Conservation (phyloP, 169 alveolate species). For the Cryptosporidium canis region DNA sequence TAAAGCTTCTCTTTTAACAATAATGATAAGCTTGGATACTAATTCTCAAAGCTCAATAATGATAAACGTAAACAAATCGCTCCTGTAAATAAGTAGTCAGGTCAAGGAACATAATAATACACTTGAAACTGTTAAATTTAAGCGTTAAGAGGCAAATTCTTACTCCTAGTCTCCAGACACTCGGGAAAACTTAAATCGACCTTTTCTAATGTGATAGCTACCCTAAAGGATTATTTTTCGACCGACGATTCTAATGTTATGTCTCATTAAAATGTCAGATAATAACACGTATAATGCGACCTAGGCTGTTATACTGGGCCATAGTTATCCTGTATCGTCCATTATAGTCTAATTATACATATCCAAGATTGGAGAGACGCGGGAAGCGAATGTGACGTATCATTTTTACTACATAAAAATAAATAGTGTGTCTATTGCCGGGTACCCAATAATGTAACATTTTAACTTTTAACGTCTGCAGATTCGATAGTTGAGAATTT, state of each 20-base stretch:
- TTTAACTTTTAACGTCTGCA: not conserved
- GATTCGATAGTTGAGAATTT: not conserved
- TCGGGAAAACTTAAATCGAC: not conserved
- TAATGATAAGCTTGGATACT: not conserved
- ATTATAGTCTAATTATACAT: conserved; percentile 67
- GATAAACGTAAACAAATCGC: not conserved
- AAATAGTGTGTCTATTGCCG: not conserved
- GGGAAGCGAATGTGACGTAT: conserved; percentile 29
- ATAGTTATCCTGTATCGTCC: conserved; percentile 71
- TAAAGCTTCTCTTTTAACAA: not conserved
- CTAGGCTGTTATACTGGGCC: conserved; percentile 65
- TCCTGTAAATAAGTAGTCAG: not conserved
- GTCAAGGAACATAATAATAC: conserved; percentile 54
- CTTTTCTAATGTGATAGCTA: not conserved
- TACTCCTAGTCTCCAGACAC: conserved; percentile 14
- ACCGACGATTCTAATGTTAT: conserved; percentile 63
- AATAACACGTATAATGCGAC: conserved; percentile 70
- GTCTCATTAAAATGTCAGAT: conserved; percentile 73
- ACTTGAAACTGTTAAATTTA: conserved; percentile 16
- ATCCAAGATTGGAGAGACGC: conserved; percentile 75
- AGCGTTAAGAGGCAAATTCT: conserved; percentile 39
- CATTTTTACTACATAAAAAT: not conserved
- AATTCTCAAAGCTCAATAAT: not conserved
- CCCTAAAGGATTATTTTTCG: conserved; percentile 51
- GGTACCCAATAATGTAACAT: not conserved